phyloP scores from a whole-genome alignment of 805 yeast species.

The Ascoidea asiatica region DNA sequence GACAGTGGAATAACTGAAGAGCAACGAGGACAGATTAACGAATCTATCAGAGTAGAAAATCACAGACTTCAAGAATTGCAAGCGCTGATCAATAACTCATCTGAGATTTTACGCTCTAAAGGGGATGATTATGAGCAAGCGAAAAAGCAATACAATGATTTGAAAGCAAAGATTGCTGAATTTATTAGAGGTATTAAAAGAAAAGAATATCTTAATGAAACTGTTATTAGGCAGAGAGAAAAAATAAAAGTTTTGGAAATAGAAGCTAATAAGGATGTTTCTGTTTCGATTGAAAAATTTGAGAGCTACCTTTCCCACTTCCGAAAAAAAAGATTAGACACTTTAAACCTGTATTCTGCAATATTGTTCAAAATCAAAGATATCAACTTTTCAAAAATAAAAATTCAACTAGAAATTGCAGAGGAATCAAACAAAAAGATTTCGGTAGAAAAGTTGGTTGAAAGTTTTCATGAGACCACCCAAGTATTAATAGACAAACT shows the following conservation, averaged over 20 bases:
- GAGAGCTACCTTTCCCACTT: constrained; percentile 16
- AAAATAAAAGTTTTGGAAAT: constrained; percentile 20
- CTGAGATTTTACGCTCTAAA: background rate
- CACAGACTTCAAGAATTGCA: background rate
- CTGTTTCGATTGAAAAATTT: constrained; percentile 22
- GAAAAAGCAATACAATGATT: constrained; percentile 10
- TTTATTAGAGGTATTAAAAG: constrained; percentile 13
- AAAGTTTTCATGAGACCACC: constrained; percentile 18
- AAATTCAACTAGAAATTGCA: constrained; percentile 17
- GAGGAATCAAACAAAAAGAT: constrained; percentile 26
- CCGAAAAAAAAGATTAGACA: constrained; percentile 13
- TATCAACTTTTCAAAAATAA: constrained; percentile 14
- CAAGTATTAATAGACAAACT: constrained; percentile 14
- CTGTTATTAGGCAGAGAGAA: constrained; percentile 17
- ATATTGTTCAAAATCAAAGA: constrained; percentile 15
- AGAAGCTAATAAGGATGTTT: constrained; percentile 28
- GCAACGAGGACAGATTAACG: constrained; percentile 7
- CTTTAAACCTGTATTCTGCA: constrained; percentile 13
- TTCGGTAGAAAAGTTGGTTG: constrained; percentile 18
- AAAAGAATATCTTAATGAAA: constrained; percentile 14
- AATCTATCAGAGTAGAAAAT: constrained; percentile 2
- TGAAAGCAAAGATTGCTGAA: constrained; percentile 8
- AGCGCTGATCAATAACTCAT: background rate
- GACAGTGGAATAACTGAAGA: constrained; percentile 11
- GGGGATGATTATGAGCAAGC: constrained; percentile 6